These are phyloP conservation scores for Paramecium sexaurelia DNA, from an alignment of 73 alveolate genomes.

Conservation along the genomic window DNA sequence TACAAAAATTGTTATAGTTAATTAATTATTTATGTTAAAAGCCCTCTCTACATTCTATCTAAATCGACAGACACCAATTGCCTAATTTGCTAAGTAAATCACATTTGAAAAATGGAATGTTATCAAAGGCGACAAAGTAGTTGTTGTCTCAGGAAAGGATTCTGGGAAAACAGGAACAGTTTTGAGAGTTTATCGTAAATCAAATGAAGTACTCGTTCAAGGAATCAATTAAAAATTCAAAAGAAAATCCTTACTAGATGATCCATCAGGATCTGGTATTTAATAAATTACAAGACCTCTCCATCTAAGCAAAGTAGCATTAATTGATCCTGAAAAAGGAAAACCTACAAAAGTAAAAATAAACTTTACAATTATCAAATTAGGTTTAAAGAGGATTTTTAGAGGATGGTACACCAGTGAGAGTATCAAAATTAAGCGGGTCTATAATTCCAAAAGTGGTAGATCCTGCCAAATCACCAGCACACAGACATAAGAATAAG, in stretches of 20 bases:
- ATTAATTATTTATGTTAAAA: slow-evolving; percentile 25
- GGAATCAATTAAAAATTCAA: slow-evolving; percentile 79
- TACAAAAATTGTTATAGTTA: background rate
- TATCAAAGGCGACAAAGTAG: slow-evolving; percentile 83
- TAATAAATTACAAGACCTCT: slow-evolving; percentile 70
- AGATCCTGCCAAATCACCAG: slow-evolving; percentile 71
- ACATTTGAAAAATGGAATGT: slow-evolving; percentile 77
- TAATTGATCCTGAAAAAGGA: slow-evolving; percentile 87
- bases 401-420: slow-evolving; percentile 82
- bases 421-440: slow-evolving; percentile 84
- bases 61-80: background rate
- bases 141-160: slow-evolving; percentile 80
- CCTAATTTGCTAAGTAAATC: background rate
- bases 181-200: slow-evolving; percentile 73
- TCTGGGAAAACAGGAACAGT: slow-evolving; percentile 83
- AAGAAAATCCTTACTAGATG: slow-evolving; percentile 27
- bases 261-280: slow-evolving; percentile 21
- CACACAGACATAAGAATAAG: slow-evolving; percentile 75
- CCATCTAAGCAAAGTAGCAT: slow-evolving; percentile 85
- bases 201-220: slow-evolving; percentile 76
- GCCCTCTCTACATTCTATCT: slow-evolving; percentile 5
- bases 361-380: background rate
- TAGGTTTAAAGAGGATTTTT: slow-evolving; percentile 71
- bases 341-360: slow-evolving; percentile 69
- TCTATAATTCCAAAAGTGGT: slow-evolving; percentile 81